Percentiles rank a stretch among this genome's conserved stretches.
These are phyloP conservation scores for Gracilaria gracilis DNA, from an alignment of 23 red algal species.

Conservation along the genomic window DNA sequence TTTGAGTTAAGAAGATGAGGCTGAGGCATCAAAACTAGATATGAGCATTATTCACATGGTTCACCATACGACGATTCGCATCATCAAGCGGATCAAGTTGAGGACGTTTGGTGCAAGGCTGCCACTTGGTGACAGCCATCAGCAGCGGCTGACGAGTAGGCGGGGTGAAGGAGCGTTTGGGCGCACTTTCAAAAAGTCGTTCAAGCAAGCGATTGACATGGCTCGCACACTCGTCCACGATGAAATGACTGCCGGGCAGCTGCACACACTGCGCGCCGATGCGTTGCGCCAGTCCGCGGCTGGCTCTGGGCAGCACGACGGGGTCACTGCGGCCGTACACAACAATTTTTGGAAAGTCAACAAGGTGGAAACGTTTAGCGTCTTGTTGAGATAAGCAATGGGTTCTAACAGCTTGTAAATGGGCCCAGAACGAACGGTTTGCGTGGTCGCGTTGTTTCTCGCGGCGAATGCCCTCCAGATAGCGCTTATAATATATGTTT, in stretches of 20 bases:
- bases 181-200: background rate
- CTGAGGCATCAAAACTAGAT: background rate
- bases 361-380: background rate
- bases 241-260: constrained; percentile 35
- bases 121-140: background rate
- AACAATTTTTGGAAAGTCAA: constrained; percentile 23
- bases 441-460: background rate
- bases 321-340: constrained; percentile 39
- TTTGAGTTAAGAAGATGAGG: background rate
- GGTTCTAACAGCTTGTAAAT: constrained; percentile 34
- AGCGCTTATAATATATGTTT: background rate
- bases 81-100: background rate
- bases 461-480: constrained; percentile 43
- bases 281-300: constrained; percentile 25
- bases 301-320: constrained; percentile 50
- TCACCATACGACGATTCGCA: too few relatives aligned
- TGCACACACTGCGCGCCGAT: constrained; percentile 36
- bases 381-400: constrained; percentile 38
- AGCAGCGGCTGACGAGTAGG: background rate
- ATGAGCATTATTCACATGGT: background rate
- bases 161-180: background rate
- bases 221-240: constrained; percentile 28
- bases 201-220: constrained; percentile 39
- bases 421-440: constrained; percentile 36
- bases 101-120: background rate